A percentile compares a stretch with the other conserved stretches of the same genome.
Evolutionary conservation across 2,329 filamentous ascomycete genomes (phyloP).

Genomic region (Ophiostoma montium): DNA sequence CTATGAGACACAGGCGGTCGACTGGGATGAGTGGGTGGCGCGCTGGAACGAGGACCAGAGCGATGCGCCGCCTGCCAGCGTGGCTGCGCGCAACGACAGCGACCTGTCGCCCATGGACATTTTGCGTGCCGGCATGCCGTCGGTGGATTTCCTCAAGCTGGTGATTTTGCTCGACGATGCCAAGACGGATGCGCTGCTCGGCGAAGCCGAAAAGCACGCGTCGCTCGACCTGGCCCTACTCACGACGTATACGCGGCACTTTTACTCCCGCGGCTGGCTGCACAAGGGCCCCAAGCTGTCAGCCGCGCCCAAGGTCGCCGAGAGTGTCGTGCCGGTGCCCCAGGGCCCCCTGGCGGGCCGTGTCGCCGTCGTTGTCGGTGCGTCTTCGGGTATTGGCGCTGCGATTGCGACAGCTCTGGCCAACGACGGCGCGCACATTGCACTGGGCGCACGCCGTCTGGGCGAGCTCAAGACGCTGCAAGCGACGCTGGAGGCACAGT

Average conservation of each 20-base stretch:
- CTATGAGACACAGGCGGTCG: conserved; percentile 51
- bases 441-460: conserved; percentile 55
- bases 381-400: conserved; percentile 66
- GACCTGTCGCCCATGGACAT: conserved; percentile 67
- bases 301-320: background rate
- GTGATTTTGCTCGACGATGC: conserved; percentile 63
- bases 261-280: conserved; percentile 68
- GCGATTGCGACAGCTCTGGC: conserved; percentile 57
- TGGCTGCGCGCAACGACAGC: conserved; percentile 29
- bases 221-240: conserved; percentile 54
- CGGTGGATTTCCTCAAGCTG: conserved; percentile 52
- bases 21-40: conserved; percentile 60
- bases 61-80: conserved; percentile 24
- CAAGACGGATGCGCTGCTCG: conserved; percentile 46
- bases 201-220: conserved; percentile 18
- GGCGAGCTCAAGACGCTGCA: conserved; percentile 57
- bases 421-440: conserved; percentile 56
- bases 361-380: conserved; percentile 65
- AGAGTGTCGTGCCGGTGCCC: conserved; percentile 12
- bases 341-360: conserved; percentile 50
- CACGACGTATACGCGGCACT: conserved; percentile 66
- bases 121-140: conserved; percentile 68
- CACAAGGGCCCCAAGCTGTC: conserved; percentile 19
- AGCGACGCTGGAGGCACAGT: conserved; percentile 33
- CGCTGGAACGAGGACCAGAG: conserved; percentile 53